phyloP scores from a whole-genome alignment of 192 early-diverging fungal genomes.

The Podila epicladia region DNA sequence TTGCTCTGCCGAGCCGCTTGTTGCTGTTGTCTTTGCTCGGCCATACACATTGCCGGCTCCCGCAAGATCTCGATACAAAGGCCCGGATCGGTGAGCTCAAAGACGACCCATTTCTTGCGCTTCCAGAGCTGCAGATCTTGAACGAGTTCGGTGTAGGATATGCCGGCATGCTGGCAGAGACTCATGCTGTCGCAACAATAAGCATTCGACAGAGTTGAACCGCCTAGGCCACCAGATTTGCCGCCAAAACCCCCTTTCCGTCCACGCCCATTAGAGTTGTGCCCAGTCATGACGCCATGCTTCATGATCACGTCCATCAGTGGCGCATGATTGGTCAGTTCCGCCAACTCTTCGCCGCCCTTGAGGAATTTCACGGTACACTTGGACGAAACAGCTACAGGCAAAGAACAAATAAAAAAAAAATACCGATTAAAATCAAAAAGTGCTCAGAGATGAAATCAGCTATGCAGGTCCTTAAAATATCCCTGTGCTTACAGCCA shows the following conservation, averaged over 20 bases:
- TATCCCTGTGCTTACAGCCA: constrained; percentile 7
- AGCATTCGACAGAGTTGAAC: constrained; percentile 35
- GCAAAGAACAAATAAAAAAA: not conserved
- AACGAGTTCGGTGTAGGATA: constrained; percentile 21
- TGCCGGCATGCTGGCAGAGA: constrained; percentile 23
- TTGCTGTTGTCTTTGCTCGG: not conserved
- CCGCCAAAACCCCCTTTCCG: constrained; percentile 9
- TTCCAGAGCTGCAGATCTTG: constrained; percentile 47
- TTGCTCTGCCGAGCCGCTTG: too few species aligned
- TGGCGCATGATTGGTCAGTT: constrained; percentile 12
- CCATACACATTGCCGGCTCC: constrained; percentile 33
- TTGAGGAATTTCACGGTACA: constrained; percentile 45
- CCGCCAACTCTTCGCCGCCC: constrained; percentile 12
- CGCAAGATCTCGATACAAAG: constrained; percentile 33
- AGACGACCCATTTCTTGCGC: constrained; percentile 44
- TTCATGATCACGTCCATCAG: constrained; percentile 30
- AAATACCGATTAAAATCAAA: not conserved
- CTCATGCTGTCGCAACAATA: constrained; percentile 38
- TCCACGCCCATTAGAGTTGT: constrained; percentile 1
- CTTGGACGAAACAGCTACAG: constrained; percentile 25
- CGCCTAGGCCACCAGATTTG: constrained; percentile 17
- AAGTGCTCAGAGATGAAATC: not conserved
- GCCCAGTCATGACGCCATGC: constrained; percentile 35
- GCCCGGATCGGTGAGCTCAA: constrained; percentile 34
- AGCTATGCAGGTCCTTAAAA: too few species aligned